Evolutionary conservation across 805 yeast species (phyloP).

Genomic region (Barnettozyma californica): DNA sequence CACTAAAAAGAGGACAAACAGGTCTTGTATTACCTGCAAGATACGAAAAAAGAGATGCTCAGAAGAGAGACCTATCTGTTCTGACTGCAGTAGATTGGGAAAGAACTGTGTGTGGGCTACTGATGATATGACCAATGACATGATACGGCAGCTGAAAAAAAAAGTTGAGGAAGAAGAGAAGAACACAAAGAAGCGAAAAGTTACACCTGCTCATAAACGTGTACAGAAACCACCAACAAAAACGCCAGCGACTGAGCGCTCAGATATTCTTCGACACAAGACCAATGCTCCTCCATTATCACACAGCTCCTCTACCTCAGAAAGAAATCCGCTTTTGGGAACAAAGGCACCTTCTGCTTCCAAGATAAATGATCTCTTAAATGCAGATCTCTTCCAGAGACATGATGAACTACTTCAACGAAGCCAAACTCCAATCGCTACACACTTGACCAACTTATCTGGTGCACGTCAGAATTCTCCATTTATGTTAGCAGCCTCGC

Average conservation of each 20-base stretch:
- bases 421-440: slow-evolving; percentile 21
- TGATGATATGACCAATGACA: slow-evolving; percentile 32
- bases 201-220: background rate
- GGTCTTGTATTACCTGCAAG: slow-evolving; percentile 69
- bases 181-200: slow-evolving; percentile 7
- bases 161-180: slow-evolving; percentile 23
- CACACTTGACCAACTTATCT: slow-evolving; percentile 17
- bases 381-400: slow-evolving; percentile 7
- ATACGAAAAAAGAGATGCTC: slow-evolving; percentile 70
- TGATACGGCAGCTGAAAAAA: slow-evolving; percentile 24
- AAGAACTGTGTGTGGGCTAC: slow-evolving; percentile 68
- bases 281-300: background rate
- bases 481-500: slow-evolving; percentile 4
- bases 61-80: slow-evolving; percentile 62
- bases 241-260: background rate
- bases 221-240: background rate
- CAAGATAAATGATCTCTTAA: slow-evolving; percentile 3
- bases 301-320: background rate
- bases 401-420: slow-evolving; percentile 12
- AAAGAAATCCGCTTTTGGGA: background rate
- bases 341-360: background rate
- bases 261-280: background rate
- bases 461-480: slow-evolving; percentile 9
- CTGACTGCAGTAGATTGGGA: slow-evolving; percentile 59
- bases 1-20: slow-evolving; percentile 38